Base-by-base conservation (phyloP, 257 asterid species). In the Echium plantagineum region DNA sequence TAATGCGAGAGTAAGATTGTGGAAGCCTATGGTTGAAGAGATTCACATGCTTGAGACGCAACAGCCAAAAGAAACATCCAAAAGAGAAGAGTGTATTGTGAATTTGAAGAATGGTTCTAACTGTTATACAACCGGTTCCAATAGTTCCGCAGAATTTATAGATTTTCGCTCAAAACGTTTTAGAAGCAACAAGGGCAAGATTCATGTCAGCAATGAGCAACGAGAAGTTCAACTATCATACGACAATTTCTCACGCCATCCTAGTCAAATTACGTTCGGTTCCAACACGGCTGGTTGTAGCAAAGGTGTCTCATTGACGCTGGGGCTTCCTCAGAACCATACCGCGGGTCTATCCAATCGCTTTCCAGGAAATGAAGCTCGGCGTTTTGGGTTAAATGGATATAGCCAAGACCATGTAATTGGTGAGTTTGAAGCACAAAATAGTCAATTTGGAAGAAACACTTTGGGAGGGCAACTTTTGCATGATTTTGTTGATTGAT, bases 11-110 rank as follows among this genome's bases (percentile, higher is more conserved):
- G 98, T 91, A 5, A 78, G 98, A 70, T 90, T 91, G 0, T 91
- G 98, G 98, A 91, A 91, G 83, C 98, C 98, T 32, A 91, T 91
- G 98, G 98, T 91, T 67, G 98, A 91, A 72, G 98, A 91, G 71
- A 85, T 91, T 61, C 95, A 88, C 83, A 81, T 65, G 83, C 95
- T 88, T 2, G 97, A 91, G 72, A 89, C 94, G 1, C 77, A 81
- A 8, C 88, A 91, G 55, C 56, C 68, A 61, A 85, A 85, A 60
- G 83, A 85, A 66, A 22, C 63, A 30, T 73, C 83, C 0, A 81
- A 75, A 58, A 68, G 64, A 58, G 82, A 74, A 22, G 90, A 73
- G 52, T 65, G 66, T n/a, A 65, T 63, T 67, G 59, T 70, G 62
- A 68, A 63, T 17, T 58, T 67, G 8, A 66, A 42, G 15, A 69